phyloP scores from a whole-genome alignment of 805 yeast species.

The Candida loeiensis region DNA sequence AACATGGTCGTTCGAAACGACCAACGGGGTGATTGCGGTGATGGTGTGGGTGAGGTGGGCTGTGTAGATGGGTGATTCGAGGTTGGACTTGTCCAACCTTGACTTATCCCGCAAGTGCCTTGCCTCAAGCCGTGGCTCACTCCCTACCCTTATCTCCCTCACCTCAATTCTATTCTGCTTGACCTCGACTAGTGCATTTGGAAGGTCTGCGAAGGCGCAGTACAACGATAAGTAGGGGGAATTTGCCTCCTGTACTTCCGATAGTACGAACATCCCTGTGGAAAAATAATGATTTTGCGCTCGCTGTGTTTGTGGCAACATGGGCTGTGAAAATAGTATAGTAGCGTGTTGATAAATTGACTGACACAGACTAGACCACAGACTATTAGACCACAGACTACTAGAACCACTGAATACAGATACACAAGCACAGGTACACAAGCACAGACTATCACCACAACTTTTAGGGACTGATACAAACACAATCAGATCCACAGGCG shows the following conservation, averaged over 20 bases:
- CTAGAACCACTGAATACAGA: too few species aligned
- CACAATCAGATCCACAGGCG: too few species aligned
- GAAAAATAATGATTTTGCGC: neutral
- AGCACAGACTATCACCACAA: too few species aligned
- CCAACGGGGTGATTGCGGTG: slow-evolving; percentile 4
- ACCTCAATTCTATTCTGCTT: slow-evolving; percentile 4
- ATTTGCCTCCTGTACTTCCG: slow-evolving; percentile 18
- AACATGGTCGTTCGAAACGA: slow-evolving; percentile 1
- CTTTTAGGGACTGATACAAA: too few species aligned
- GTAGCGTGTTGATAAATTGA: too few species aligned
- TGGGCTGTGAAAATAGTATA: too few species aligned
- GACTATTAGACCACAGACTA: too few species aligned
- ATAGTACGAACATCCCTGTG: slow-evolving; percentile 16
- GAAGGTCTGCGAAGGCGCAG: slow-evolving; percentile 7
- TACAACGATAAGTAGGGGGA: slow-evolving; percentile 13
- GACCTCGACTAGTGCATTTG: slow-evolving; percentile 8
- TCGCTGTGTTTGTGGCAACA: neutral
- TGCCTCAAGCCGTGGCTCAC: too few species aligned
- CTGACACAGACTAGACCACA: too few species aligned
- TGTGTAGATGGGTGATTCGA: neutral
- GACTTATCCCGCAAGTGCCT: too few species aligned
- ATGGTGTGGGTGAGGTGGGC: neutral
- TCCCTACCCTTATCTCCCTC: too few species aligned
- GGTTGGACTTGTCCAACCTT: neutral
- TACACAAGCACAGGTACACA: too few species aligned